A percentile compares a stretch with the other conserved stretches of the same genome.
Evolutionary conservation across 352 stramenopile species (phyloP).

Genomic region (Phytopythium kandeliae): DNA sequence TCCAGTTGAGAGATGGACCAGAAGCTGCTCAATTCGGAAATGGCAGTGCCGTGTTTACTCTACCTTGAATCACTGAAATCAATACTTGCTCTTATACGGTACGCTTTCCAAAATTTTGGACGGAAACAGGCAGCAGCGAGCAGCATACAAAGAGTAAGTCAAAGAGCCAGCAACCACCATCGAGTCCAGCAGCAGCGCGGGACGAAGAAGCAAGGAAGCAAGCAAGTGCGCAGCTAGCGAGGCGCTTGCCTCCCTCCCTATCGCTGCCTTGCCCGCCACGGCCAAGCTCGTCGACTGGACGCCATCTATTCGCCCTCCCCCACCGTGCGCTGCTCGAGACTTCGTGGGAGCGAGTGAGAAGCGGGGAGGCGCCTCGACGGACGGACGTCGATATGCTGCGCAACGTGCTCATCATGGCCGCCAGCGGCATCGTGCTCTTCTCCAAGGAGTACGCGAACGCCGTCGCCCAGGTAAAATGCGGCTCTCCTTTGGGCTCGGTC

Average conservation of each 20-base stretch:
- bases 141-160: conserved; percentile 1
- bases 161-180: background rate
- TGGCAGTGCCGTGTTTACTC: too few species aligned
- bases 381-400: conserved; percentile 80
- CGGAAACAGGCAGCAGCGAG: background rate
- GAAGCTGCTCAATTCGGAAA: too few species aligned
- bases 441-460: conserved; percentile 89
- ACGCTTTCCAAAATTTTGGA: too few species aligned
- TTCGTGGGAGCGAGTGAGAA: background rate
- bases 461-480: conserved; percentile 77
- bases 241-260: background rate
- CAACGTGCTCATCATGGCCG: conserved; percentile 91
- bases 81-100: too few species aligned
- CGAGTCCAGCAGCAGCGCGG: too few species aligned
- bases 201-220: too few species aligned
- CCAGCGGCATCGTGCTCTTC: conserved; percentile 91
- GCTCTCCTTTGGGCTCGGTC: too few species aligned
- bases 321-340: background rate
- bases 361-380: background rate
- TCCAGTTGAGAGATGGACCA: too few species aligned
- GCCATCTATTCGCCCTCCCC: too few species aligned
- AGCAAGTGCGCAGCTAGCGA: too few species aligned
- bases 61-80: too few species aligned
- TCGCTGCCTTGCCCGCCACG: background rate
- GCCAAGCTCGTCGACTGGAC: background rate